phyloP scores from a whole-genome alignment of 805 yeast species.

The Saccharomycopsis synnaedendra region DNA sequence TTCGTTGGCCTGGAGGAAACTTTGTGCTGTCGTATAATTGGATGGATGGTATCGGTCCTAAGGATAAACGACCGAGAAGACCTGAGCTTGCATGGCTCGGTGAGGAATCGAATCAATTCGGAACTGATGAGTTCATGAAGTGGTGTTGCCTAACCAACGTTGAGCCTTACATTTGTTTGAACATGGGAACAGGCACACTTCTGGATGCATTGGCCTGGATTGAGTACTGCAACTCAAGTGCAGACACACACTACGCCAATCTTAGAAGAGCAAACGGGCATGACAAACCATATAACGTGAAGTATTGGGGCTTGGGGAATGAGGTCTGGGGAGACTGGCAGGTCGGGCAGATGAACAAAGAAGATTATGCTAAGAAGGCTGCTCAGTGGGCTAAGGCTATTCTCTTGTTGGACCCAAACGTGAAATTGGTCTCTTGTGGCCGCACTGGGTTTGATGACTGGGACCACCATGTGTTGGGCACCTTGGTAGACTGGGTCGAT shows the following conservation, averaged over 20 bases:
- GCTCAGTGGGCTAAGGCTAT: slow-evolving; percentile 25
- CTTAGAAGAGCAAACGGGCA: slow-evolving; percentile 25
- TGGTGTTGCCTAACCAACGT: no score
- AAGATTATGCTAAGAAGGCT: slow-evolving; percentile 20
- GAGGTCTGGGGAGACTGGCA: slow-evolving; percentile 29
- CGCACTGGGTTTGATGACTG: slow-evolving; percentile 20
- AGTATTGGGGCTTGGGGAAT: slow-evolving; percentile 27
- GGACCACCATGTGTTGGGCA: slow-evolving; percentile 19
- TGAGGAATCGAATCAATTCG: no score
- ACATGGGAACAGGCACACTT: no score
- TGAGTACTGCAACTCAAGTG: slow-evolving; percentile 18
- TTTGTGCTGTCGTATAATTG: slow-evolving; percentile 24
- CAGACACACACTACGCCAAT: slow-evolving; percentile 25
- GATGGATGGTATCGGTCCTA: no score
- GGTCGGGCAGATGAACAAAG: slow-evolving; percentile 23
- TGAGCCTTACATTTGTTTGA: no score
- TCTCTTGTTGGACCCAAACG: slow-evolving; percentile 22
- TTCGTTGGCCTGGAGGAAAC: slow-evolving; percentile 28
- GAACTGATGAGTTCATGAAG: no score
- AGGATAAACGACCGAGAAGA: no score
- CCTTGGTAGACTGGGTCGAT: slow-evolving; percentile 21
- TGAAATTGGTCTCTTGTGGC: slow-evolving; percentile 24
- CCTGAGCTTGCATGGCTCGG: no score
- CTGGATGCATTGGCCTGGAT: no score
- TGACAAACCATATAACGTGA: slow-evolving; percentile 25